A percentile compares a stretch with the other conserved stretches of the same genome.
Conservation (phyloP, 2,329 filamentous ascomycete species). For the Aplosporella prunicola region DNA sequence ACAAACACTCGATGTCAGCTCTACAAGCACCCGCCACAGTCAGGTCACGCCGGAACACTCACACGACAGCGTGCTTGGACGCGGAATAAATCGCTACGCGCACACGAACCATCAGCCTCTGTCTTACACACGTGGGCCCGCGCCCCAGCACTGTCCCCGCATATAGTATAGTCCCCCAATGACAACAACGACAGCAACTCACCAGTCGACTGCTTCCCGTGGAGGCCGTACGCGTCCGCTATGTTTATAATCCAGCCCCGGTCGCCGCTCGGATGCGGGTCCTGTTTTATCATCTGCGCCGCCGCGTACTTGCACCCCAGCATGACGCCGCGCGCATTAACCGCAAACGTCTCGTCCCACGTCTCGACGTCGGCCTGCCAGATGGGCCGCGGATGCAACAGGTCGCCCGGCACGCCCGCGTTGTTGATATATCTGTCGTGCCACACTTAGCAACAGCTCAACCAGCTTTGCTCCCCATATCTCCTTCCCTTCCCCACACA, state of each 20-base stretch:
- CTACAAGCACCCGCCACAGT: not conserved
- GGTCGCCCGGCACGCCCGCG: slow-evolving; percentile 23
- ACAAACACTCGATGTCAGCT: too few species aligned
- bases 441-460: too few species aligned
- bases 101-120: too few species aligned
- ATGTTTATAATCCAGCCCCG: slow-evolving; percentile 49
- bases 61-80: slow-evolving; percentile 41
- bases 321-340: slow-evolving; percentile 26
- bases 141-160: not conserved
- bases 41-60: not conserved
- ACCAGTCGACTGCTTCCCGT: slow-evolving; percentile 17
- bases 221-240: slow-evolving; percentile 41
- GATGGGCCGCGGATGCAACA: slow-evolving; percentile 13
- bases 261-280: slow-evolving; percentile 17
- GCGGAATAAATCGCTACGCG: slow-evolving; percentile 34
- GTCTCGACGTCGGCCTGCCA: slow-evolving; percentile 17
- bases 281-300: slow-evolving; percentile 25
- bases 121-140: too few species aligned
- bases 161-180: too few species aligned
- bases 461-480: too few species aligned
- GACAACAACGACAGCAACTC: not conserved
- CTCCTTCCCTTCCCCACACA: too few species aligned
- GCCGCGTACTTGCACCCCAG: slow-evolving; percentile 25
- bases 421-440: slow-evolving; percentile 18
- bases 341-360: slow-evolving; percentile 22